Evolutionary conservation across 1,284 basidiomycete genomes (phyloP), one percentile per base, ranked within the genome.

Genomic region (Ustilago vetiveriae): DNA sequence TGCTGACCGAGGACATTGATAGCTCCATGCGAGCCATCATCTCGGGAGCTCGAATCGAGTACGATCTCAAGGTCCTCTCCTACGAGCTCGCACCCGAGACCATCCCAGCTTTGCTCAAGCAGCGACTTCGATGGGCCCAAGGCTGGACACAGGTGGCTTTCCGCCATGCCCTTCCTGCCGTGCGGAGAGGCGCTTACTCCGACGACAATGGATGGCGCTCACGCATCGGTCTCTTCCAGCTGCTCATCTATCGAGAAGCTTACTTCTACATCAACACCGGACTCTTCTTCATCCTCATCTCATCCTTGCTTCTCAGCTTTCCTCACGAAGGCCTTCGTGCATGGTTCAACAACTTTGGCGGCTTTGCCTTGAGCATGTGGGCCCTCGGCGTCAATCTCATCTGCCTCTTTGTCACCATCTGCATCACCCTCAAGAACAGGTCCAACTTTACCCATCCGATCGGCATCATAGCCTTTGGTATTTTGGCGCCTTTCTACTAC

Each of bases 1-100:
- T 79, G 75, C 51, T 78, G 16, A 78, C 77, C 26, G 77, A 79
- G 42, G 77, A 79, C 51, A 78, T 79, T 27, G 76, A 79, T 51
- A 69, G 70, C 30, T 69, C 75, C 4, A 50, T 79, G 43, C 69
- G 78, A 2, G 78, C 76, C 23, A 73, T 79, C 56, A 75, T 64
- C 52, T 75, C 72, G 1, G 78, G 78, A 35, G 78, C 78, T 1
- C 54, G 72, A 5, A 72, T 78, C 49, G 72, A 65, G 23, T 79
- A 78, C 57, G 74, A 76, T 27, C 57, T 77, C 32, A 67, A 70
- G 37, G 71, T 79, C n/a, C 40, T 71, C 0, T 76, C 74, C 0
- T 76, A 69, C 60, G 78, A 79, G 45, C 51, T 64, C 9, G 76
- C 78, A 3, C 77, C 77, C 3, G 72, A 72, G 40, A 76, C 74